Conservation (phyloP, 169 alveolate genomes). For the Cryptosporidium sp. region DNA sequence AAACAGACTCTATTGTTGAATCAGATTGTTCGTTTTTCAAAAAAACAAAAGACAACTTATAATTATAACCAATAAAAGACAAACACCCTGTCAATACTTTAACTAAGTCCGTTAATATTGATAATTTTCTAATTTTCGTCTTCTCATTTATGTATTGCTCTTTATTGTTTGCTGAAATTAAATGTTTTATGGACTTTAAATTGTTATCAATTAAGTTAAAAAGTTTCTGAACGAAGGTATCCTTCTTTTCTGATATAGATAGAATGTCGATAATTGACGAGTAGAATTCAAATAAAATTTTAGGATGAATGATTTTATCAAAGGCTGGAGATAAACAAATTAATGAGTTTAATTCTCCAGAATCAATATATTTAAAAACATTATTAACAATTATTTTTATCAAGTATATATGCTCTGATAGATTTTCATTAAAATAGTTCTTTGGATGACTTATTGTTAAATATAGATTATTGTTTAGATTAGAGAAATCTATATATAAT, state of each 20-base stretch:
- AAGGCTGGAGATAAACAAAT: neutral
- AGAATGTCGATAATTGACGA: neutral
- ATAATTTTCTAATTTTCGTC: neutral
- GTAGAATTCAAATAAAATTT: slow-evolving; percentile 32
- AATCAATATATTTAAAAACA: neutral
- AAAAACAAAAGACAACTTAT: neutral
- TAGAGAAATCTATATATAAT: neutral
- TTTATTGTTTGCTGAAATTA: neutral
- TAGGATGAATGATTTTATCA: slow-evolving; percentile 28
- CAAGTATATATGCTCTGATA: neutral
- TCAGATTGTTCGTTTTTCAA: neutral
- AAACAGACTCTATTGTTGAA: neutral
- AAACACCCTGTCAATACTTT: neutral
- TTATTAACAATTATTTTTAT: neutral
- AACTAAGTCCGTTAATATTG: neutral
- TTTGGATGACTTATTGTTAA: neutral
- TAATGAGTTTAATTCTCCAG: neutral
- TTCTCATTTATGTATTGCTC: neutral
- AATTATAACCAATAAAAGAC: slow-evolving; percentile 3
- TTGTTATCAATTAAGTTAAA: neutral
- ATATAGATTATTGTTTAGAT: neutral
- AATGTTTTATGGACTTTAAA: neutral
- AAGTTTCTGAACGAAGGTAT: neutral
- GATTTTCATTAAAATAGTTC: neutral
- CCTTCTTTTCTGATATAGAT: neutral